A percentile compares a stretch with the other conserved stretches of the same genome.
Evolutionary conservation across 106 monocot species (phyloP).

Genomic region (Dendrobium officinale): DNA sequence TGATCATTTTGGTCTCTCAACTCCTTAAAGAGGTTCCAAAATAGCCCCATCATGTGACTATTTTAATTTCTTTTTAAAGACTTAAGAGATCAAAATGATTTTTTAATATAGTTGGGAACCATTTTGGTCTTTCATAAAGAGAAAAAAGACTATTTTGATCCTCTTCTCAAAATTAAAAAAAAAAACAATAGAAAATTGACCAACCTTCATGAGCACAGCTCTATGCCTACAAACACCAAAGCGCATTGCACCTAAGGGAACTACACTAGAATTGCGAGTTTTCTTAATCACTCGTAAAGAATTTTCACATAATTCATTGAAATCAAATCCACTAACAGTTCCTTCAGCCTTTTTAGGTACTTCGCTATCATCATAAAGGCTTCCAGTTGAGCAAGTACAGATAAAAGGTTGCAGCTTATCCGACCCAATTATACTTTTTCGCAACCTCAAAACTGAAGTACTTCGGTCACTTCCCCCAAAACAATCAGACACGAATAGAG

Average conservation of each 20-base stretch:
- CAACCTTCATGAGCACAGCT: constrained; percentile 96
- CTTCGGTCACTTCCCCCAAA: constrained; percentile 92
- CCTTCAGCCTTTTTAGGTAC: constrained; percentile 19
- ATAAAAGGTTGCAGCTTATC: constrained; percentile 70
- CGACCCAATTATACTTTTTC: constrained; percentile 52
- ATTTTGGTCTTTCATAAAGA: too few relatives aligned
- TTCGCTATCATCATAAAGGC: constrained; percentile 22
- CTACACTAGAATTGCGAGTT: constrained; percentile 65
- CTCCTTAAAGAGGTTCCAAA: too few relatives aligned
- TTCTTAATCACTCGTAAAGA: constrained; percentile 70
- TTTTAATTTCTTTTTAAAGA: too few relatives aligned
- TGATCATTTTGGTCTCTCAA: too few relatives aligned
- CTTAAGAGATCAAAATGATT: too few relatives aligned
- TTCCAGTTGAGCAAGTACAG: constrained; percentile 64
- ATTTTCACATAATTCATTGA: constrained; percentile 61
- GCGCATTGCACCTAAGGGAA: constrained; percentile 72
- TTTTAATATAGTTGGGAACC: too few relatives aligned
- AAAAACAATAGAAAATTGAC: neutral
- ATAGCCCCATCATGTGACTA: too few relatives aligned
- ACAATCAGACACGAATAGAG: constrained; percentile 94
- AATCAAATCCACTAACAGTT: constrained; percentile 22
- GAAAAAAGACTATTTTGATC: too few relatives aligned
- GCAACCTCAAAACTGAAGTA: constrained; percentile 35
- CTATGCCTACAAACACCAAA: constrained; percentile 98
- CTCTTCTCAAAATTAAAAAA: neutral